A percentile compares a stretch with the other conserved stretches of the same genome.
Conservation (phyloP, 2,329 filamentous ascomycete genomes). For the Lomentospora prolificans region DNA sequence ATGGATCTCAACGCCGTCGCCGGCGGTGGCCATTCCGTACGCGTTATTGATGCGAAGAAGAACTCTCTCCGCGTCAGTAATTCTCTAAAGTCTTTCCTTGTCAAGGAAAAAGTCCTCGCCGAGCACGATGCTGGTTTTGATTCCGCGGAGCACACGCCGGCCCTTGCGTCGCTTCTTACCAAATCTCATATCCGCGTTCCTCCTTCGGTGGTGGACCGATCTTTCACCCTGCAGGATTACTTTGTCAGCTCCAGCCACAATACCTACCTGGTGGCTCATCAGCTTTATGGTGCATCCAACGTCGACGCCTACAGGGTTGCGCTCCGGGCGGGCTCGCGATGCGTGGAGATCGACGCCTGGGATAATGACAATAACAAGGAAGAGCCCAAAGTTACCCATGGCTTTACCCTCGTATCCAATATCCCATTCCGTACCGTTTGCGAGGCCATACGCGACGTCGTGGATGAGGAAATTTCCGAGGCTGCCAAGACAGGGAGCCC, state of each 20-base stretch:
- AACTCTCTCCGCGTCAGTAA: slow-evolving; percentile 48
- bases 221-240: slow-evolving; percentile 55
- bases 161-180: slow-evolving; percentile 41
- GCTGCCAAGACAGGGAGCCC: slow-evolving; percentile 22
- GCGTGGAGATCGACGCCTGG: slow-evolving; percentile 68
- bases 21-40: slow-evolving; percentile 48
- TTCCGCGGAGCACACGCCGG: slow-evolving; percentile 29
- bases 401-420: slow-evolving; percentile 57
- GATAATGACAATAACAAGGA: slow-evolving; percentile 49
- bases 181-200: slow-evolving; percentile 50
- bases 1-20: slow-evolving; percentile 42
- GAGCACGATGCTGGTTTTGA: slow-evolving; percentile 37
- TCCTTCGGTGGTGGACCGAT: slow-evolving; percentile 41
- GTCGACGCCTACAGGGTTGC: slow-evolving; percentile 55
- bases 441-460: slow-evolving; percentile 52
- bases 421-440: slow-evolving; percentile 56
- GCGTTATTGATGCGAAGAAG: slow-evolving; percentile 35
- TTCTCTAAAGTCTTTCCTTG: slow-evolving; percentile 45
- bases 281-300: slow-evolving; percentile 54
- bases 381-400: slow-evolving; percentile 62
- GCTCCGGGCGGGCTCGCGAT: slow-evolving; percentile 52
- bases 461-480: slow-evolving; percentile 45
- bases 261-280: slow-evolving; percentile 61
- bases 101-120: slow-evolving; percentile 39
- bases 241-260: slow-evolving; percentile 67